Evolutionary conservation across 2,329 filamentous ascomycete species (phyloP).

Genomic region (Neonectria sp.): DNA sequence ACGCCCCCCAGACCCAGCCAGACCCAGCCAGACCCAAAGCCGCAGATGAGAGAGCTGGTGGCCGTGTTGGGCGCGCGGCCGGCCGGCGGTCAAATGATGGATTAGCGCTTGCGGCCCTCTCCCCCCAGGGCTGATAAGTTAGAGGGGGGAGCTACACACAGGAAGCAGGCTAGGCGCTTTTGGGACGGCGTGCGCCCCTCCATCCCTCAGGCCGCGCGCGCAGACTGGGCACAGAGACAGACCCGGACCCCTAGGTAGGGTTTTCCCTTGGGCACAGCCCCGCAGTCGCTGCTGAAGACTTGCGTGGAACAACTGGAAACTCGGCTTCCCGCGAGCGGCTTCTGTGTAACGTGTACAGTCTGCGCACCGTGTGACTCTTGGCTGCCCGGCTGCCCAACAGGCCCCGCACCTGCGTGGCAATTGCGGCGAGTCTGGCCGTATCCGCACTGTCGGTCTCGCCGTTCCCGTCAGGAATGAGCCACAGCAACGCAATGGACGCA

Average conservation of each 20-base stretch:
- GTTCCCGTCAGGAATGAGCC: slow-evolving; percentile 22
- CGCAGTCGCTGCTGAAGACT: slow-evolving; percentile 21
- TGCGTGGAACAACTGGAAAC: slow-evolving; percentile 9
- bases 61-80: slow-evolving; percentile 6
- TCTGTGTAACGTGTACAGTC: slow-evolving; percentile 21
- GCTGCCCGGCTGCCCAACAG: slow-evolving; percentile 23
- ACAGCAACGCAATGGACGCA: slow-evolving; percentile 12
- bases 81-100: slow-evolving; percentile 21
- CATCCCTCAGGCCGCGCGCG: background rate
- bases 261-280: slow-evolving; percentile 23
- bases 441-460: slow-evolving; percentile 24
- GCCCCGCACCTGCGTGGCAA: background rate
- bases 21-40: background rate
- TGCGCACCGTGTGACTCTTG: slow-evolving; percentile 12
- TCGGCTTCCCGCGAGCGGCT: slow-evolving; percentile 4
- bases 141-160: background rate
- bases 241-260: background rate
- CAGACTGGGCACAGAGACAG: background rate
- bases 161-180: slow-evolving; percentile 7
- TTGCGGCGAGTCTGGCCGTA: background rate
- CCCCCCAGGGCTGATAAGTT: background rate
- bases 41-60: background rate
- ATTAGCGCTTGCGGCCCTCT: slow-evolving; percentile 9
- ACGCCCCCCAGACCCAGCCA: too few relatives aligned
- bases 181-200: background rate